Base-by-base conservation (phyloP, 1,284 basidiomycete species). In the Mycena sp. region DNA sequence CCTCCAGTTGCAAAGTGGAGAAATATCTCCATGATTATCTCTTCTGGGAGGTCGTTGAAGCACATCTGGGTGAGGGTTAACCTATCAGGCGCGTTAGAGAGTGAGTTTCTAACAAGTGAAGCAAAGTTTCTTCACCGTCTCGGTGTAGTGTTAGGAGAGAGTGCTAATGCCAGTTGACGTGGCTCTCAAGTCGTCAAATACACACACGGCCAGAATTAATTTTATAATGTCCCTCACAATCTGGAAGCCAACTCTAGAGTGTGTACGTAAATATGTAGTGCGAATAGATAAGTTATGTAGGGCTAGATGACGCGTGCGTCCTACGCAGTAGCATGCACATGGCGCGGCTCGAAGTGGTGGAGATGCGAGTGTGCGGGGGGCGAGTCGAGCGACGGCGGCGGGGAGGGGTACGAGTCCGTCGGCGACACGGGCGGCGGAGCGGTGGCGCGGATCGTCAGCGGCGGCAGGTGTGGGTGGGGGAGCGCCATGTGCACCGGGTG, bases 321-420 rank as follows among this genome's bases (percentile, higher is more conserved):
- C 12, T 14, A 23, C 17, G 52, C 29, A 29, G 38, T 28, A 12
- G 35, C 59, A 65, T 30, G 60, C 64, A 65, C 55, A 40, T 55
- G 63, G 26, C 59, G 54, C 45, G 53, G 3, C 54, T 60, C 54
- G 29, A 58, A 41, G n/a, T 25, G 54, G 76, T 90, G 62, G 12
- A 28, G 49, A 26, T 45, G 48, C 9, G 62, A 65, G 16, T 40
- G 54, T 26, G 53, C 48, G 30, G 43, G 46, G 32, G 91, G 91
- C 16, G 90, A 92, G 76, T 91, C 90, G 53, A 87, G 72, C 16
- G 91, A 93, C 11, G 84, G 83, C 43, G 92, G 92, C 0, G 91
- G 91, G 0, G 91, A 92, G 7, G 91, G 91, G 72, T 93, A 93
- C 38, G 88, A 84, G 58, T 86, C 85, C 17, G 76, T 73, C 4